phyloP scores from a whole-genome alignment of 805 yeast genomes.

The Kazachstania psychrophila region DNA sequence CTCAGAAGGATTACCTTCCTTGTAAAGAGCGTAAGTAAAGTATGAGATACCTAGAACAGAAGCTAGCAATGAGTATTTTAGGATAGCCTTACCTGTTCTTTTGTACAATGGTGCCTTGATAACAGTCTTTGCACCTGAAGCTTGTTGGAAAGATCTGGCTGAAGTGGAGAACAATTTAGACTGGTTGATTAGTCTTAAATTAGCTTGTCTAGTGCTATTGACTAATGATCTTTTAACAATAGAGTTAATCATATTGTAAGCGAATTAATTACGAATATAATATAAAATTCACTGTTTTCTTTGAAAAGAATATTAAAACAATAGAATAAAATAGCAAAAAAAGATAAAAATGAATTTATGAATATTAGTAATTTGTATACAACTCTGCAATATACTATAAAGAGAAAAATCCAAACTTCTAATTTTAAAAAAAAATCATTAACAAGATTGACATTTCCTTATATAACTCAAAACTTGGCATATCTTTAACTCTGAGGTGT shows the following conservation, averaged over 20 bases:
- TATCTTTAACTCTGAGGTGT: too few relatives aligned
- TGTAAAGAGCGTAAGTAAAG: conserved; percentile 52
- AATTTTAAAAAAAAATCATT: too few relatives aligned
- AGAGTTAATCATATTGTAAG: conserved; percentile 2
- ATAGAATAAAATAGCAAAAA: too few relatives aligned
- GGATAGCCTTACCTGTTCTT: conserved; percentile 9
- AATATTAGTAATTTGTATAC: background rate
- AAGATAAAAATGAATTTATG: too few relatives aligned
- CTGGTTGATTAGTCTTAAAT: background rate
- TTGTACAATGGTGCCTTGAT: conserved; percentile 8
- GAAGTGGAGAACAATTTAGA: conserved; percentile 1
- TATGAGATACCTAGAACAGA: conserved; percentile 44
- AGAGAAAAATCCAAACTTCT: too few relatives aligned
- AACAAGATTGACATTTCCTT: too few relatives aligned
- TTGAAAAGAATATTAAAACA: too few relatives aligned
- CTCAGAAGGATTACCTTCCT: conserved; percentile 50
- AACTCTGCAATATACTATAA: too few relatives aligned
- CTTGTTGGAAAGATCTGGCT: background rate
- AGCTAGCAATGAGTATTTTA: conserved; percentile 39
- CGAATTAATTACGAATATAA: too few relatives aligned
- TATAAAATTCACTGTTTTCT: too few relatives aligned
- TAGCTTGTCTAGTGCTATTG: background rate
- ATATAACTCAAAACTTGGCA: too few relatives aligned
- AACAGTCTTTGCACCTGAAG: background rate
- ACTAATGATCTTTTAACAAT: conserved; percentile 1